Evolutionary conservation across 2,329 filamentous ascomycete genomes (phyloP).

Genomic region (Cladosporium phlei): DNA sequence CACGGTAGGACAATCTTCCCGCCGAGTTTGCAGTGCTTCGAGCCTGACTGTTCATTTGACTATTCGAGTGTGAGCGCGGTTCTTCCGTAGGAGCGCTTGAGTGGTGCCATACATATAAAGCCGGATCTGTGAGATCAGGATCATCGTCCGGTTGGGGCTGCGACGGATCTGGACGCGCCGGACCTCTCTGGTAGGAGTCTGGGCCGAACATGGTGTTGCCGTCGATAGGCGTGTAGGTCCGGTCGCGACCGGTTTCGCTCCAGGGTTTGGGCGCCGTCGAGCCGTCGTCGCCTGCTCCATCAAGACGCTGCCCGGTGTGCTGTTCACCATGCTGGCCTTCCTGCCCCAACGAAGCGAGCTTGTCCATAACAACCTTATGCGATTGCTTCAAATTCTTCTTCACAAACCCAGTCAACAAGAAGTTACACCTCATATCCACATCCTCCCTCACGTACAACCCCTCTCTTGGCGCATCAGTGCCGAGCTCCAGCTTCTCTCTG

Average conservation of each 20-base stretch:
- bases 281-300: not conserved
- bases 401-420: constrained; percentile 70
- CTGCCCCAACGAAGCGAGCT: not conserved
- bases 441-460: constrained; percentile 83
- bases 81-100: not conserved
- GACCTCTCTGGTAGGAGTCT: not conserved
- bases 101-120: not conserved
- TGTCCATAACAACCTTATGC: constrained; percentile 60
- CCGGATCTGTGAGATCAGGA: not conserved
- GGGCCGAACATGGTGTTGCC: constrained; percentile 4
- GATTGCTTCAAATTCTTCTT: constrained; percentile 77
- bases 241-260: not conserved
- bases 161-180: not conserved
- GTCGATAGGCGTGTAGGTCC: not conserved
- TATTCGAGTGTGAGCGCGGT: constrained; percentile 2
- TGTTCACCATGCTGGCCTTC: not conserved
- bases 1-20: constrained; percentile 5
- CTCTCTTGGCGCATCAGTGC: constrained; percentile 56
- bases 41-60: not conserved
- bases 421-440: constrained; percentile 74
- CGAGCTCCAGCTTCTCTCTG: constrained; percentile 58
- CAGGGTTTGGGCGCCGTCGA: not conserved
- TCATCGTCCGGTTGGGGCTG: not conserved
- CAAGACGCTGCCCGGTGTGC: not conserved
- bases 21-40: not conserved